Evolutionary conservation across 805 yeast species (phyloP), one percentile per base, ranked within the genome.

Genomic region (Yamadazyma sp.): DNA sequence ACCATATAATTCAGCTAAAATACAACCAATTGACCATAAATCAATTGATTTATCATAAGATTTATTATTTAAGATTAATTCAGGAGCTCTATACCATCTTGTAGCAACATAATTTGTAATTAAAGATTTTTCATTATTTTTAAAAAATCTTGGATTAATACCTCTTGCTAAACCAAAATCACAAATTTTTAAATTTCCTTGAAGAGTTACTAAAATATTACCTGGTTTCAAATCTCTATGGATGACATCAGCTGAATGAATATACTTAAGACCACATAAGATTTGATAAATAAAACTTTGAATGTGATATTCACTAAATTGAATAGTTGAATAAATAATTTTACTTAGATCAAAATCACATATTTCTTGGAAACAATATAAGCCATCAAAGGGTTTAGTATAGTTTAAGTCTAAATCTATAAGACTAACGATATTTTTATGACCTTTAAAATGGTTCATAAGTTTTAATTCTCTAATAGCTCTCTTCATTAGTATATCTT

Each of bases 61-160:
- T 33, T 68, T 71, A 7, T 22, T 31, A 8, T 84, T 72, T 22
- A 88, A 58, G 28, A 89, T 75, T 31, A 89, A 67, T 51, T 89
- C 98, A 0, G 98, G 98, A 0, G 97, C 96, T 29, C 98, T 69
- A 52, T 89, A 89, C 96, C 96, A 89, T 39, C 97, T 64, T 0
- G 97, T 89, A 0, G 96, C 96, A 16, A 89, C 96, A 53, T 89
- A 89, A 47, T 78, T 81, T 8, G 95, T 85, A 18, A 85, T 84
- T 4, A 35, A 31, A 8, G 30, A 15, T 9, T 22, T 22, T 15
- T 6, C 4, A 16, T 20, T 27, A 11, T 4, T 5, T 13, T 7
- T 23, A 7, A n/a, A 18, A 41, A 57, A 43, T 30, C 33, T 53
- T 14, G 39, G 42, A 49, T 51, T 59, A 9, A 86, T 68, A 1